Percentiles rank a stretch among this genome's conserved stretches.
Evolutionary conservation across 2,329 filamentous ascomycete genomes (phyloP).

Genomic region (Annulohypoxylon truncatum): DNA sequence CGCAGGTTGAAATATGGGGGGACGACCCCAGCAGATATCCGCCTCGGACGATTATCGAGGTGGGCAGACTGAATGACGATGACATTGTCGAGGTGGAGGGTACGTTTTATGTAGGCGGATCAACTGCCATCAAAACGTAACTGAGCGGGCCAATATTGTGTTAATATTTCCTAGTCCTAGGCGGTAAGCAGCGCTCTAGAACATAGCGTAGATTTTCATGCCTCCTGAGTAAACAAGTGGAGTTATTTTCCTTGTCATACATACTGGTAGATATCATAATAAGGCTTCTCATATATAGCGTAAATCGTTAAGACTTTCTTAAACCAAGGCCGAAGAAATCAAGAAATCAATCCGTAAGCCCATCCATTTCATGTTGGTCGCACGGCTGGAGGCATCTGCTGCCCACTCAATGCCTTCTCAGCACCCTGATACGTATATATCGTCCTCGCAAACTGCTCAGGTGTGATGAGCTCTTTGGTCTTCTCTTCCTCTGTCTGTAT

Average conservation of each 20-base stretch:
- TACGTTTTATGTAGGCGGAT: constrained; percentile 40
- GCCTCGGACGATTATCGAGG: constrained; percentile 50
- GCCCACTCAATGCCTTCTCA: constrained; percentile 30
- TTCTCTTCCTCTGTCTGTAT: constrained; percentile 35
- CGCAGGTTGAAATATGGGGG: constrained; percentile 50
- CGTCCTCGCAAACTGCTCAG: constrained; percentile 36
- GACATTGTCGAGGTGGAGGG: constrained; percentile 51
- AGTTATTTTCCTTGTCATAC: background rate
- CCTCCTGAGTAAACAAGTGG: background rate
- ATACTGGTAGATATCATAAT: background rate
- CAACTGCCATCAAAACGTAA: too few species aligned
- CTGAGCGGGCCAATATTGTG: too few species aligned
- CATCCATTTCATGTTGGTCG: background rate
- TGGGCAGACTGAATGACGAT: constrained; percentile 50
- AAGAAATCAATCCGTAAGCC: background rate
- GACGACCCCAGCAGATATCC: constrained; percentile 47
- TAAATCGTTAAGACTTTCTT: background rate
- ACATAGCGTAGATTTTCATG: background rate
- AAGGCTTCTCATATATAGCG: background rate
- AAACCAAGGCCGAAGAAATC: background rate
- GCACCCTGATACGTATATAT: constrained; percentile 42
- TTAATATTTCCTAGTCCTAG: constrained; percentile 49
- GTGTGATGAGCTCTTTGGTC: constrained; percentile 31
- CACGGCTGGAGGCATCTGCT: background rate
- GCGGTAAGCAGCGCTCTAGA: background rate